These are phyloP conservation scores for Smallanthus sonchifolius DNA, from an alignment of 129 eudicot species.

Conservation along the genomic window DNA sequence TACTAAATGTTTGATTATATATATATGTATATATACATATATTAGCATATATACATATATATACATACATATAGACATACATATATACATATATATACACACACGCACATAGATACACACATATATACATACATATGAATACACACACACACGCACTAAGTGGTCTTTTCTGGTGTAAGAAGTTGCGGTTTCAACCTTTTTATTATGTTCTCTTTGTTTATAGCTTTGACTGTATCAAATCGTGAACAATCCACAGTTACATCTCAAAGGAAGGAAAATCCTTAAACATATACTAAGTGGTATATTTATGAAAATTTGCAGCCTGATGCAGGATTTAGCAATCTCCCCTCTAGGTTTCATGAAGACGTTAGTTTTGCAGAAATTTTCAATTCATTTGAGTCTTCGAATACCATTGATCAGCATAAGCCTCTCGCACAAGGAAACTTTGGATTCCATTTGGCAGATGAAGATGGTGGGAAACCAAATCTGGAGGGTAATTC, in stretches of 20 bases:
- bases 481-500: constrained; percentile 33
- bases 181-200: not conserved
- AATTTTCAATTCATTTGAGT: constrained; percentile 34
- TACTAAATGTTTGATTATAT: constrained; percentile 13
- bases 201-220: not conserved
- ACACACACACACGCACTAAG: not conserved
- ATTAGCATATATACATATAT: too few relatives aligned
- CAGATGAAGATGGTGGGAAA: constrained; percentile 35
- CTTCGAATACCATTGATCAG: constrained; percentile 32
- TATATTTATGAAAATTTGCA: constrained; percentile 36
- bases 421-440: constrained; percentile 28
- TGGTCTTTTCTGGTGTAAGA: not conserved
- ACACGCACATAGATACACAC: too few relatives aligned
- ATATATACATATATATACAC: too few relatives aligned
- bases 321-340: constrained; percentile 35
- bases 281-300: constrained; percentile 27
- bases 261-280: constrained; percentile 21
- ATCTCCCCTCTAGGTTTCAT: constrained; percentile 35
- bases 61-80: too few relatives aligned
- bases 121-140: too few relatives aligned
- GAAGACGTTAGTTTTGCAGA: constrained; percentile 40
- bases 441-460: constrained; percentile 27
- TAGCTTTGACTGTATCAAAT: constrained; percentile 2
- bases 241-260: not conserved
- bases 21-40: too few relatives aligned